Conservation (phyloP, 2,329 filamentous ascomycete genomes). For the Dothideomycetidae sp. region DNA sequence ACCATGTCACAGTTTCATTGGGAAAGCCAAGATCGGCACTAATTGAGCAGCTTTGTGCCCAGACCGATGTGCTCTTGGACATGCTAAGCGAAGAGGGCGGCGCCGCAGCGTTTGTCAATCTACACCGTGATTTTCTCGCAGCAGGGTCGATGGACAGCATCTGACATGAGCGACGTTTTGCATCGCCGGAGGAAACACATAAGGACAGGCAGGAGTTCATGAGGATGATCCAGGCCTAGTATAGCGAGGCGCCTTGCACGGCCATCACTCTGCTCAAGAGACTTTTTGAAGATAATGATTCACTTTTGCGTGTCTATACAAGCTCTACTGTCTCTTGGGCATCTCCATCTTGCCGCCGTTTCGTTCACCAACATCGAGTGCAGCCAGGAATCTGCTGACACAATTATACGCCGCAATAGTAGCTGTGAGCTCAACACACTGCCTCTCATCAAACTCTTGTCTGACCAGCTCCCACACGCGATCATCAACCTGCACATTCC, state of each 20-base stretch:
- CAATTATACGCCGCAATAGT: slow-evolving; percentile 26
- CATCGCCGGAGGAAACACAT: no score
- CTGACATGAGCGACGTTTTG: no score
- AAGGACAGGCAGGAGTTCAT: no score
- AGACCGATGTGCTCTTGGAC: slow-evolving; percentile 75
- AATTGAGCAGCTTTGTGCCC: slow-evolving; percentile 70
- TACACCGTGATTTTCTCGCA: slow-evolving; percentile 6
- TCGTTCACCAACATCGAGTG: slow-evolving; percentile 26
- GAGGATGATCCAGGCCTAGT: no score
- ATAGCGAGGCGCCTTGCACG: no score
- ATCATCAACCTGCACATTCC: slow-evolving; percentile 19
- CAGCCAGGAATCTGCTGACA: slow-evolving; percentile 25
- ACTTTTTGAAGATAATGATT: no score
- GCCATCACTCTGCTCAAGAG: no score
- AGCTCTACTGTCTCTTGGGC: slow-evolving; percentile 15
- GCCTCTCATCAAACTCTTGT: slow-evolving; percentile 16
- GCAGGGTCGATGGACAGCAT: no score
- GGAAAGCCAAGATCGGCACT: slow-evolving; percentile 81
- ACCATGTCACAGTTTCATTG: slow-evolving; percentile 52
- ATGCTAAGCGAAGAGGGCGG: slow-evolving; percentile 57
- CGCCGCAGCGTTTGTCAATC: slow-evolving; percentile 66
- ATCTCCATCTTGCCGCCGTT: slow-evolving; percentile 23
- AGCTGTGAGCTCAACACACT: slow-evolving; percentile 25
- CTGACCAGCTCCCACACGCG: slow-evolving; percentile 20
- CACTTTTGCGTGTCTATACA: no score